Evolutionary conservation across 106 monocot species (phyloP), one percentile per base, ranked within the genome.

Genomic region (Acanthochlamys bracteata): DNA sequence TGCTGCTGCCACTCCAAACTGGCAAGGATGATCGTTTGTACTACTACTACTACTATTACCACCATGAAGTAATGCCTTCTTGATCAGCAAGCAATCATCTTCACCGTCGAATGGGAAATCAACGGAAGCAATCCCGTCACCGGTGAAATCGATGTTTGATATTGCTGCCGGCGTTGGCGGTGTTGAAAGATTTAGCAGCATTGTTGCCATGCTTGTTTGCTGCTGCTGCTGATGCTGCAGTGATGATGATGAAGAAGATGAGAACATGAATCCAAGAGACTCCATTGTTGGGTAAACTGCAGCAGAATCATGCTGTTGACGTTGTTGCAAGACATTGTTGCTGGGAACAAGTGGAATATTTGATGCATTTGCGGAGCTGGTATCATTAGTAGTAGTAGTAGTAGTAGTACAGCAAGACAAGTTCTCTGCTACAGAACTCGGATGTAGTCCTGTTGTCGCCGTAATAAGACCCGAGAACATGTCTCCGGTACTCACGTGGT

Each of bases 111-210:
- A 33, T 24, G 75, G 77, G 19, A 82, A 69, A 42, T 73, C 61
- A 21, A 57, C 58, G 4, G 59, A 59, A 39, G 71, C 6, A 47
- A 63, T 33, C 33, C 33, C 6, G 33, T 33, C 6, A 33, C 33
- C 6, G 33, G 1, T 9, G 19, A 82, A 79, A 63, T 83, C 82
- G 11, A 79, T 52, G 66, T 64, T 70, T 60, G 0, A 57, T 33
- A 20, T 67, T 70, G 7, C 45, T 73, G 10, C 78, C 64, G 25
- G 73, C 26, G 15, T 66, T 24, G 7, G 91, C 66, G 33, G 91
- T 69, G 33, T 3, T 11, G 76, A 72, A 22, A 74, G 14, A 64
- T 72, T 75, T n/a, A 70, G 55, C 65, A 89, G 70, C 76, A 84
- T 66, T 12, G 84, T 59, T 23, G 81, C 55, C 16, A 75, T 39